Percentiles rank a stretch among this genome's conserved stretches.
phyloP scores from a whole-genome alignment of 2,329 filamentous ascomycete genomes.

The Purpureocillium lavendulum region DNA sequence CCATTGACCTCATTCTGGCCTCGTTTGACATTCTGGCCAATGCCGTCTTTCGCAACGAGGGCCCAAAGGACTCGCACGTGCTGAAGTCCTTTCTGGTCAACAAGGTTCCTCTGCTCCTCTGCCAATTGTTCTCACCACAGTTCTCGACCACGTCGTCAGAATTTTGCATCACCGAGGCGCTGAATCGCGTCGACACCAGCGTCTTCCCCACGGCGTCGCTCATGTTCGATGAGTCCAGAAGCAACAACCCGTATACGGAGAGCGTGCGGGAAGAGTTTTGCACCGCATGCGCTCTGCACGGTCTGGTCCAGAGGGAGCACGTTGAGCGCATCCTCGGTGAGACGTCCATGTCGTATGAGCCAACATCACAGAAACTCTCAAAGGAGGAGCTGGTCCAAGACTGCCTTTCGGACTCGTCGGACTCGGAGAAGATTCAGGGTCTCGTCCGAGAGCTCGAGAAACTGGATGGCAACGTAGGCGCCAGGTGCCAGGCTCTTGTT shows the following conservation, averaged over 20 bases:
- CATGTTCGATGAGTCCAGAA: constrained; percentile 53
- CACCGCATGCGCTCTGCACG: constrained; percentile 82
- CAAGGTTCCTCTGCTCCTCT: constrained; percentile 48
- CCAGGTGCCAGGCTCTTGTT: constrained; percentile 69
- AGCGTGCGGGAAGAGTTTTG: constrained; percentile 66
- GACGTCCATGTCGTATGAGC: constrained; percentile 70
- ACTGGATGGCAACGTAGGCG: constrained; percentile 86
- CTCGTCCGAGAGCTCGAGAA: constrained; percentile 77
- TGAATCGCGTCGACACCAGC: constrained; percentile 75
- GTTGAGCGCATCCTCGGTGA: constrained; percentile 78
- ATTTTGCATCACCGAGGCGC: constrained; percentile 61
- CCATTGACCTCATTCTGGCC: constrained; percentile 76
- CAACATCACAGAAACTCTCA: constrained; percentile 63
- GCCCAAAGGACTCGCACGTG: constrained; percentile 54
- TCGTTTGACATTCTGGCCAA: constrained; percentile 88
- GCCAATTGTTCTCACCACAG: constrained; percentile 51
- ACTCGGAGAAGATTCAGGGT: constrained; percentile 66
- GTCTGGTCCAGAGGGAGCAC: constrained; percentile 68
- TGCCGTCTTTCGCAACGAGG: constrained; percentile 61
- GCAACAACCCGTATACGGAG: constrained; percentile 48
- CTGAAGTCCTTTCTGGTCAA: constrained; percentile 81
- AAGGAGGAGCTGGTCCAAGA: constrained; percentile 74
- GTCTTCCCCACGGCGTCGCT: constrained; percentile 55
- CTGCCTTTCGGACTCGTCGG: constrained; percentile 65
- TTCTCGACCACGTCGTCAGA: constrained; percentile 68